Conservation (phyloP, 2,329 filamentous ascomycete species). For the Pseudogymnoascus sp. region DNA sequence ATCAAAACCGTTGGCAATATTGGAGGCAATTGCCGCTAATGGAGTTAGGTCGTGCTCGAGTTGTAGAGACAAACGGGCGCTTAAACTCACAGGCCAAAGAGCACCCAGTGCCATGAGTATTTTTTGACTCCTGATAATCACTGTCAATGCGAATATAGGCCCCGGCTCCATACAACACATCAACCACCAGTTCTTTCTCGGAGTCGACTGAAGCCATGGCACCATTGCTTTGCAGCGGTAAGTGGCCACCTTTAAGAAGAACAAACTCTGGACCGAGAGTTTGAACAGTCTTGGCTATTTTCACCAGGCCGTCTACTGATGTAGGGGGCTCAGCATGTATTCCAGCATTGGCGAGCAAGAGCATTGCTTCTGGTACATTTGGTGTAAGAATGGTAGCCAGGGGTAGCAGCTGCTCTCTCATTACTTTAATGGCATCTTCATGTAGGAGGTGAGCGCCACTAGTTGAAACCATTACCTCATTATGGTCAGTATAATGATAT, state of each 20-base stretch:
- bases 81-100: conserved; percentile 69
- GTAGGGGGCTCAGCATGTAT: conserved; percentile 37
- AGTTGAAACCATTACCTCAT: conserved; percentile 83
- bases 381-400: conserved; percentile 63
- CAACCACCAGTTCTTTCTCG: conserved; percentile 61
- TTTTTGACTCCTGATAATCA: conserved; percentile 61
- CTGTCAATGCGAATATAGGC: conserved; percentile 58
- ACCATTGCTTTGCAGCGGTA: conserved; percentile 62
- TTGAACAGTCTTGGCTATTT: conserved; percentile 58
- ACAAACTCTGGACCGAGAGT: conserved; percentile 69
- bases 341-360: conserved; percentile 51
- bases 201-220: conserved; percentile 48
- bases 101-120: conserved; percentile 93
- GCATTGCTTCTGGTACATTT: conserved; percentile 66
- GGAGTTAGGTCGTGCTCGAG: conserved; percentile 7
- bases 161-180: conserved; percentile 62
- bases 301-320: conserved; percentile 57
- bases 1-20: conserved; percentile 51
- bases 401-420: conserved; percentile 55
- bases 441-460: conserved; percentile 66
- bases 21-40: conserved; percentile 63
- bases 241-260: conserved; percentile 82
- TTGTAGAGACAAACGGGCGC: neutral
- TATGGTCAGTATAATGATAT: conserved; percentile 1
- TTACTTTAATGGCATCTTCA: conserved; percentile 50